Evolutionary conservation across 2,329 filamentous ascomycete species (phyloP).

Genomic region (Aspergillus amoenus): DNA sequence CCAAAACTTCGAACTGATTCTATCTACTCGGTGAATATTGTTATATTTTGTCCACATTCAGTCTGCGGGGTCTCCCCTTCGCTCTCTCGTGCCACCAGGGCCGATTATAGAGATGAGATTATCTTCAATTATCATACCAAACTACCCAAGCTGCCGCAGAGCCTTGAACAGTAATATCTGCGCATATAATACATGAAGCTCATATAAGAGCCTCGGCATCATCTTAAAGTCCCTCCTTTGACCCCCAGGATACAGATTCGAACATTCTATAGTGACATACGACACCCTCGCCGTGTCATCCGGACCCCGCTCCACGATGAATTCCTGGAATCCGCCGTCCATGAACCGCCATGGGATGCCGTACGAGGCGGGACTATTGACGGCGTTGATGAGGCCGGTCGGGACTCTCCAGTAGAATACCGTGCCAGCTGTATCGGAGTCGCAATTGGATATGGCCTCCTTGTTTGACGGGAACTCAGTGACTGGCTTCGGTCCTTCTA

Average conservation of each 20-base stretch:
- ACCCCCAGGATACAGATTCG: slow-evolving; percentile 4
- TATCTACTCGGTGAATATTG: too few species aligned
- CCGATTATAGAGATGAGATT: too few species aligned
- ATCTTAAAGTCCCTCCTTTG: slow-evolving; percentile 10
- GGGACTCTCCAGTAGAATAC: neutral
- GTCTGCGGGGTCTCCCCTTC: too few species aligned
- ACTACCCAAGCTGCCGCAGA: neutral
- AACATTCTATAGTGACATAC: slow-evolving; percentile 10
- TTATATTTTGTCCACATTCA: too few species aligned
- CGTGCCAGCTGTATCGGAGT: neutral
- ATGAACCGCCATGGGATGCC: slow-evolving; percentile 14
- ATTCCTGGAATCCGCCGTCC: slow-evolving; percentile 16
- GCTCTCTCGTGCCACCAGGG: too few species aligned
- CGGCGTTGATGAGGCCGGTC: neutral
- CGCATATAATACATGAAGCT: slow-evolving; percentile 15
- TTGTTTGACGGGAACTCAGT: neutral
- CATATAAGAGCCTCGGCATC: slow-evolving; percentile 9
- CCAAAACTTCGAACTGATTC: too few species aligned
- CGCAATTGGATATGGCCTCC: neutral
- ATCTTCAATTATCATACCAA: too few species aligned
- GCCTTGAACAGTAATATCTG: slow-evolving; percentile 1
- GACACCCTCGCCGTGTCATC: slow-evolving; percentile 9
- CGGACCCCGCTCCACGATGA: slow-evolving; percentile 9
- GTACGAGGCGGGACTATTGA: slow-evolving; percentile 5
- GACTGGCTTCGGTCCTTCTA: neutral